Base-by-base conservation (phyloP, 2,329 filamentous ascomycete species). In the Alternaria arborescens region DNA sequence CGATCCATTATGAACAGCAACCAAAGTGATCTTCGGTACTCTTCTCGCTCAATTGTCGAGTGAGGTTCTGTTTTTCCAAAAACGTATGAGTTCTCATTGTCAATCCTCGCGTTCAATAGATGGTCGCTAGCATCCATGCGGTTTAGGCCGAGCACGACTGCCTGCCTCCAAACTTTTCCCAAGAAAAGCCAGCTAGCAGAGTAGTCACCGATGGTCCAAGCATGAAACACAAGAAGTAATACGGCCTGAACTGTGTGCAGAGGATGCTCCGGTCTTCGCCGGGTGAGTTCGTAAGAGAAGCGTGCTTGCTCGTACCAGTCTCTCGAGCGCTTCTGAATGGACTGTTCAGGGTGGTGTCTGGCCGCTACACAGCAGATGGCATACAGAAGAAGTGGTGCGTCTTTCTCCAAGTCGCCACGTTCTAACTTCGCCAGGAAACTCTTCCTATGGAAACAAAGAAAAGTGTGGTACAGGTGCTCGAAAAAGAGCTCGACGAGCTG, bases 131-230 rank as follows among this genome's bases (percentile, higher is more conserved):
- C 61, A 53, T 77, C 75, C 58, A 76, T 65, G 5, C 69, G 66
- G 53, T 77, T 76, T 42, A 77, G 55, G 4, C 70, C 66, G 5
- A 76, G 54, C 10, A 69, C 63, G 12, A 70, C 71, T 4, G 64
- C 69, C 54, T 77, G 74, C 43, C 74, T 67, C 75, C 75, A 78
- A 6, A 71, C 69, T 47, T 75, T 76, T 7, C 73, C 75, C 18
- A 77, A 42, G n/a, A 62, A 69, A 3, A 76, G 51, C 71, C 72
- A 77, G 34, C 65, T 68, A 18, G 68, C 48, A 14, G 70, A 73
- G 55, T 71, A 77, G 44, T 77, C 73, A 1, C 73, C 73, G 8
- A 61, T 57, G 2, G 68, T 72, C 47, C 50, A 65, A 8, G 68
- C 65, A 42, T 75, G 68, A 32, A 65, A 64, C 8, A 71, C 58